These are phyloP conservation scores for Phytophthora europaea DNA, from an alignment of 352 stramenopile species.

Conservation along the genomic window DNA sequence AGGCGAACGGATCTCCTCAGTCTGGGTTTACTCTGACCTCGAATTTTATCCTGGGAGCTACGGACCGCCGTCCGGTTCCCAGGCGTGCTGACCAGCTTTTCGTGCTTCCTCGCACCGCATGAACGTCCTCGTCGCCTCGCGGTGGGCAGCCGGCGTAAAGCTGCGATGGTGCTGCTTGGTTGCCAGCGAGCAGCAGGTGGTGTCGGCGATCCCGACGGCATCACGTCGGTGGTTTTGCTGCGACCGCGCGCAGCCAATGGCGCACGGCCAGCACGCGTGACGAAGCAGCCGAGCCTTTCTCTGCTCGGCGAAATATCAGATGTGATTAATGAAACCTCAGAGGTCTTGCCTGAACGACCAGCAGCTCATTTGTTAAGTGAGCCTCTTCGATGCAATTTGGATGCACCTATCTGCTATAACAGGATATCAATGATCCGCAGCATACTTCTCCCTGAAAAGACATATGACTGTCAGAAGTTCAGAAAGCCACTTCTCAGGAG, in stretches of 20 bases:
- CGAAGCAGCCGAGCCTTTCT: slow-evolving; percentile 4
- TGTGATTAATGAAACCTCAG: slow-evolving; percentile 26
- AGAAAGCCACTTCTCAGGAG: slow-evolving; percentile 6
- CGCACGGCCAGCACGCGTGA: slow-evolving; percentile 7
- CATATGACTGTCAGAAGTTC: slow-evolving; percentile 29
- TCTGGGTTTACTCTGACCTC: background rate
- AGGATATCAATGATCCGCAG: background rate
- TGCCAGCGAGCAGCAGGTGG: background rate
- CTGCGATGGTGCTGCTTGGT: background rate
- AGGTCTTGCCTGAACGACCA: background rate
- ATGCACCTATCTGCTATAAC: background rate
- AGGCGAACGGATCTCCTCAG: background rate
- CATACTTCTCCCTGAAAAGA: slow-evolving; percentile 9
- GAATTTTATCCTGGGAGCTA: background rate
- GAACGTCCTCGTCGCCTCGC: background rate
- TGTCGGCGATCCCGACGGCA: background rate
- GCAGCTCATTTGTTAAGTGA: too few species aligned
- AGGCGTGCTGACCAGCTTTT: background rate
- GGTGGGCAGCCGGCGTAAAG: background rate
- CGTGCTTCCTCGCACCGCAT: background rate
- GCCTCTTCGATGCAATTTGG: too few species aligned
- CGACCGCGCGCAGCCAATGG: slow-evolving; percentile 15
- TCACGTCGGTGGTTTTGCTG: background rate
- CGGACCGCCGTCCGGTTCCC: background rate
- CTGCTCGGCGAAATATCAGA: slow-evolving; percentile 24